Percentiles rank a stretch among this genome's conserved stretches.
Evolutionary conservation across 768 basidiomycete species (phyloP).

Genomic region (Rhizopogon salebrosus): DNA sequence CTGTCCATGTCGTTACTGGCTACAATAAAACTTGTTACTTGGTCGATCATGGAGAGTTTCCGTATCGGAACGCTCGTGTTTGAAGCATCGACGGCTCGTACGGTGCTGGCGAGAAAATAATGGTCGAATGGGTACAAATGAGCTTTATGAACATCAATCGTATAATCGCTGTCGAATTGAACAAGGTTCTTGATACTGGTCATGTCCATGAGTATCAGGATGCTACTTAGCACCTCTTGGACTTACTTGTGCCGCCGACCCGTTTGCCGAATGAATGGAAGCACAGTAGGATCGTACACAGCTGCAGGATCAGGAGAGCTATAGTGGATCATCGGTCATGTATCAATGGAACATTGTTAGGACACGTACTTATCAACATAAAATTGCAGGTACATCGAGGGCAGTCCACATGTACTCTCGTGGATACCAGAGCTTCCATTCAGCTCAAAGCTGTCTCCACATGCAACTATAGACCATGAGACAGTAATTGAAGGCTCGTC

Average conservation of each 20-base stretch:
- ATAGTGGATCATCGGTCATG: not conserved
- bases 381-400: slow-evolving; percentile 34
- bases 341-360: not conserved
- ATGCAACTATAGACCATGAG: slow-evolving; percentile 52
- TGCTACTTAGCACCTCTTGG: not conserved
- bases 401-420: slow-evolving; percentile 45
- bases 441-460: slow-evolving; percentile 41
- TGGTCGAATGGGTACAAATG: slow-evolving; percentile 55
- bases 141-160: slow-evolving; percentile 49
- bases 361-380: slow-evolving; percentile 44
- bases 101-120: slow-evolving; percentile 43
- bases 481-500: slow-evolving; percentile 53
- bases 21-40: slow-evolving; percentile 44
- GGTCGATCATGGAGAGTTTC: slow-evolving; percentile 36
- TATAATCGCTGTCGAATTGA: slow-evolving; percentile 54
- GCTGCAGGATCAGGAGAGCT: slow-evolving; percentile 33
- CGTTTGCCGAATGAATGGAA: slow-evolving; percentile 37
- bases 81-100: slow-evolving; percentile 34
- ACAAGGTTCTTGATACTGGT: slow-evolving; percentile 48
- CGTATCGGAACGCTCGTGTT: slow-evolving; percentile 38
- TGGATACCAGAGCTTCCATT: slow-evolving; percentile 42
- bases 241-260: slow-evolving; percentile 40
- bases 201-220: not conserved
- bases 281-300: slow-evolving; percentile 41
- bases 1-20: slow-evolving; percentile 34